A percentile compares a stretch with the other conserved stretches of the same genome.
phyloP scores from a whole-genome alignment of 192 early-diverging fungal species.

The Coemansia sp. region DNA sequence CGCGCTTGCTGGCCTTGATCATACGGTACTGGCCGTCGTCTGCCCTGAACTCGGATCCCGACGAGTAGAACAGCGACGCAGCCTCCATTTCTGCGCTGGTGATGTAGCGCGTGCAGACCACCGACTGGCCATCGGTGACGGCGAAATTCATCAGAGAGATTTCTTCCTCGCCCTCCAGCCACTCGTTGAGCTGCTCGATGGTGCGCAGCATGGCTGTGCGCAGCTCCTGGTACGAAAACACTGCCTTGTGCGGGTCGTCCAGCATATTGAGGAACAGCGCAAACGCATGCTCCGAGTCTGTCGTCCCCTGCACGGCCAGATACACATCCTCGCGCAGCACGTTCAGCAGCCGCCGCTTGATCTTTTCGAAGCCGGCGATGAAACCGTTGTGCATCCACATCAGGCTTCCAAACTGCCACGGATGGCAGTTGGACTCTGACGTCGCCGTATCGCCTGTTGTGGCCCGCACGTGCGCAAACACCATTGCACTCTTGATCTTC shows the following conservation, averaged over 20 bases:
- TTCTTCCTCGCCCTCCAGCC: constrained; percentile 56
- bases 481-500: constrained; percentile 69
- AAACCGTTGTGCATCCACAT: constrained; percentile 87
- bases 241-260: constrained; percentile 36
- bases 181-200: constrained; percentile 70
- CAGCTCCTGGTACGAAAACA: constrained; percentile 62
- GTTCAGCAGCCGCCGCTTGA: constrained; percentile 68
- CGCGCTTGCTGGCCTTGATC: constrained; percentile 65
- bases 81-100: constrained; percentile 67
- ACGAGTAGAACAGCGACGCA: constrained; percentile 77
- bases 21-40: constrained; percentile 71
- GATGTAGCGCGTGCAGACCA: constrained; percentile 77
- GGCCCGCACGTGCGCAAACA: constrained; percentile 80
- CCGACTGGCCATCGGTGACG: constrained; percentile 74
- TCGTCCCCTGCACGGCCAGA: constrained; percentile 70
- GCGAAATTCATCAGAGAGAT: constrained; percentile 78
- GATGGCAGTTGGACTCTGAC: constrained; percentile 73
- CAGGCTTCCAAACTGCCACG: constrained; percentile 64
- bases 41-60: constrained; percentile 68
- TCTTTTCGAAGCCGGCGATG: constrained; percentile 65
- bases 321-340: constrained; percentile 68
- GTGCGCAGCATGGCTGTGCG: constrained; percentile 74
- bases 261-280: constrained; percentile 75
- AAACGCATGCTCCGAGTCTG: constrained; percentile 81
- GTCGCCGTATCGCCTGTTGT: constrained; percentile 69